Evolutionary conservation across 2,329 filamentous ascomycete species (phyloP).

Genomic region (Colletotrichum horii): DNA sequence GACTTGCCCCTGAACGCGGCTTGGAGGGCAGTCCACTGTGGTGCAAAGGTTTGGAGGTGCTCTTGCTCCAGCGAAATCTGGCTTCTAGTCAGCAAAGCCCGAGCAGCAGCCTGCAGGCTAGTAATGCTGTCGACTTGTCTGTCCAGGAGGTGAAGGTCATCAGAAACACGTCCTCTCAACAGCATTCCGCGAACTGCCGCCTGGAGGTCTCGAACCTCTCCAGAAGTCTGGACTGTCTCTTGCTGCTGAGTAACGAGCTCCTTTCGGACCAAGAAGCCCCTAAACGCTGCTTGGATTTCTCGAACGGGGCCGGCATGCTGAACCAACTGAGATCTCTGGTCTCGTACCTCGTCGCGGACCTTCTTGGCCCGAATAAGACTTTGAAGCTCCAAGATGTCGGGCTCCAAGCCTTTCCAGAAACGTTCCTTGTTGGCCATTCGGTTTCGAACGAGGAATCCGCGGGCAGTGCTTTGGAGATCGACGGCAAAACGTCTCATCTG

Average conservation of each 20-base stretch:
- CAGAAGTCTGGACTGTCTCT: conserved; percentile 57
- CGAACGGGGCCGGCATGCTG: conserved; percentile 68
- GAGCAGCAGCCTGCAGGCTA: conserved; percentile 68
- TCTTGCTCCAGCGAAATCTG: conserved; percentile 57
- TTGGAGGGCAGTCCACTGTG: conserved; percentile 57
- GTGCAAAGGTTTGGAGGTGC: conserved; percentile 53
- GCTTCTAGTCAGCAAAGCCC: conserved; percentile 65
- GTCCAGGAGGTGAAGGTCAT: conserved; percentile 58
- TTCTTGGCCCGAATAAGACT: conserved; percentile 77
- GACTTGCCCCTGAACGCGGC: conserved; percentile 52
- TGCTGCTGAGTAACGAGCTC: conserved; percentile 59
- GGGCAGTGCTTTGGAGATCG: conserved; percentile 77
- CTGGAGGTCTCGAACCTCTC: conserved; percentile 65
- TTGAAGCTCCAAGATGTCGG: conserved; percentile 79
- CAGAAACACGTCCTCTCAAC: conserved; percentile 59
- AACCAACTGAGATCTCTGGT: conserved; percentile 63
- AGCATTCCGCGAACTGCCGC: conserved; percentile 72
- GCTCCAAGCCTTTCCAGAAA: conserved; percentile 73
- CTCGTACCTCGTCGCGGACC: conserved; percentile 62
- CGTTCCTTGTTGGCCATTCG: conserved; percentile 66
- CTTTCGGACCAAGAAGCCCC: conserved; percentile 70
- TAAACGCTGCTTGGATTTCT: conserved; percentile 68
- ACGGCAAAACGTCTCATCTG: conserved; percentile 84
- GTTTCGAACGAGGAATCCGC: conserved; percentile 76
- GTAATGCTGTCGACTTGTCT: conserved; percentile 55